These are phyloP conservation scores for Mycena albidolilacea DNA, from an alignment of 768 basidiomycete genomes.

Conservation along the genomic window DNA sequence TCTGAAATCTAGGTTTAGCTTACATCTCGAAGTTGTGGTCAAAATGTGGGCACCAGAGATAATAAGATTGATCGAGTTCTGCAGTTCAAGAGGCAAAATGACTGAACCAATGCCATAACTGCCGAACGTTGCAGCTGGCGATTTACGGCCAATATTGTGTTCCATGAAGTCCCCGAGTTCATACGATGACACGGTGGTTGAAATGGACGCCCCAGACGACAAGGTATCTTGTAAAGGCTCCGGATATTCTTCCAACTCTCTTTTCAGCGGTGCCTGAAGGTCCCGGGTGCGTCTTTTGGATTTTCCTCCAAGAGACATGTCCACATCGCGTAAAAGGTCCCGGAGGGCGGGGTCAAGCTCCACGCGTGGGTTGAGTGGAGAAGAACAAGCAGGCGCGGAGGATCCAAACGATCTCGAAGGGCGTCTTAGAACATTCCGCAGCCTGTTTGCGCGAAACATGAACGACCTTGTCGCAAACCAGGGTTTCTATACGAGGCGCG, in stretches of 20 bases:
- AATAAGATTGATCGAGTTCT: conserved; percentile 73
- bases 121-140: conserved; percentile 88
- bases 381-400: conserved; percentile 7
- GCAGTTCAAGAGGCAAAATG: conserved; percentile 80
- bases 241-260: conserved; percentile 71
- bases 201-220: conserved; percentile 40
- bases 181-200: conserved; percentile 34
- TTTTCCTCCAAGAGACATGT: conserved; percentile 69
- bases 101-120: conserved; percentile 81
- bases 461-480: not conserved
- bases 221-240: conserved; percentile 9
- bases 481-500: no score
- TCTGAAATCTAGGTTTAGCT: conserved; percentile 55
- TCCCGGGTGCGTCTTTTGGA: conserved; percentile 42
- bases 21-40: conserved; percentile 1
- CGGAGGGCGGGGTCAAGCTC: conserved; percentile 77
- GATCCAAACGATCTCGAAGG: conserved; percentile 22
- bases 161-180: conserved; percentile 51
- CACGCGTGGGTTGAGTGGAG: conserved; percentile 71
- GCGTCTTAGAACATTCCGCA: conserved; percentile 20
- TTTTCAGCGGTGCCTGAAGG: conserved; percentile 46
- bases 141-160: conserved; percentile 64
- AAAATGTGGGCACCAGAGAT: conserved; percentile 69
- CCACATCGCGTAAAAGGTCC: conserved; percentile 75
- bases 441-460: conserved; percentile 36